A percentile compares a stretch with the other conserved stretches of the same genome.
These are phyloP conservation scores for Phytopythium ostracodes DNA, from an alignment of 352 stramenopile species.

Conservation along the genomic window DNA sequence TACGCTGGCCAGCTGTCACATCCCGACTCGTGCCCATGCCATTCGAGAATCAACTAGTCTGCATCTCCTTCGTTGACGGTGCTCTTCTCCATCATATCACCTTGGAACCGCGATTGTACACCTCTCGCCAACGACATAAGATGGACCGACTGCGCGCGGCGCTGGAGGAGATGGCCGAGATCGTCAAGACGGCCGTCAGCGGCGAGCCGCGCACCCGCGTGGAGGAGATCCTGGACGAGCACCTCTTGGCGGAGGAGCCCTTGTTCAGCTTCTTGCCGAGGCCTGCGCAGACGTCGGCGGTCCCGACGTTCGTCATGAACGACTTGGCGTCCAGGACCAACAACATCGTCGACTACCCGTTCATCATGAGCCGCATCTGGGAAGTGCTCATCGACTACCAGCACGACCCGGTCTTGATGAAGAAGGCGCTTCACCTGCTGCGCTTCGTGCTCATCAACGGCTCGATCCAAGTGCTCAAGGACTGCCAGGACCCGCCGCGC, in stretches of 20 bases:
- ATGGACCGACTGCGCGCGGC: constrained; percentile 60
- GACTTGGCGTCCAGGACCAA: constrained; percentile 60
- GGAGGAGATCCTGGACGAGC: constrained; percentile 56
- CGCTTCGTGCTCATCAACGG: constrained; percentile 71
- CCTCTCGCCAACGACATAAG: not conserved
- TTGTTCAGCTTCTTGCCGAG: constrained; percentile 38
- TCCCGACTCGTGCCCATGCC: too few species aligned
- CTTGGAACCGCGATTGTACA: too few species aligned
- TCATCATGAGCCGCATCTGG: constrained; percentile 71
- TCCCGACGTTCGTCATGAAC: constrained; percentile 52
- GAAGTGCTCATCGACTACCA: constrained; percentile 59
- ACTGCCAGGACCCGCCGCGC: constrained; percentile 41
- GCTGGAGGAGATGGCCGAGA: constrained; percentile 59
- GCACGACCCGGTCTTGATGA: constrained; percentile 48
- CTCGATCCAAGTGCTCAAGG: constrained; percentile 56
- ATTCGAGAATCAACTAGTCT: too few species aligned
- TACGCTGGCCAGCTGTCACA: not conserved
- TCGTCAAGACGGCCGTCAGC: constrained; percentile 50
- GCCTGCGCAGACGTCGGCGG: constrained; percentile 24
- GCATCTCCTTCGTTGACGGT: too few species aligned
- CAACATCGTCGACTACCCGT: constrained; percentile 73
- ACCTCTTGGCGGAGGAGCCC: constrained; percentile 46
- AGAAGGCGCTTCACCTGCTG: constrained; percentile 60
- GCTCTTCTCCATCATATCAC: too few species aligned
- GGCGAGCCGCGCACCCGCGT: constrained; percentile 57